Evolutionary conservation across 129 eudicot genomes (phyloP).

Genomic region (Rutidosis leptorrhynchoides): DNA sequence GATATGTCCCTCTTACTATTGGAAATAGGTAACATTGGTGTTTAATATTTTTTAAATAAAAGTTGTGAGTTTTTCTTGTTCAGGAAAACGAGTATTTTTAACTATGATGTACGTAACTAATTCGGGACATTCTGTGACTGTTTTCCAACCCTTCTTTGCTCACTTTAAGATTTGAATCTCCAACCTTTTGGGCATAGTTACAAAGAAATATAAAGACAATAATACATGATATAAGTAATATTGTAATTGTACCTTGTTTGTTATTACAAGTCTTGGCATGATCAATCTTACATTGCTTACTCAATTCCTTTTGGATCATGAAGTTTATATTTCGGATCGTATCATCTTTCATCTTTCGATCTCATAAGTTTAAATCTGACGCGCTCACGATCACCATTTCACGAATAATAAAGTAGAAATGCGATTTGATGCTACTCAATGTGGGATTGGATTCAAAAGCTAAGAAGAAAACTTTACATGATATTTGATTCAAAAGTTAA

Average conservation of each 20-base stretch:
- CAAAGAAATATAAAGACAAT: conserved; percentile 9
- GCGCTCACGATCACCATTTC: background rate
- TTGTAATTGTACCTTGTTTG: conserved; percentile 8
- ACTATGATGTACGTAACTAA: no score
- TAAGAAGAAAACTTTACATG: conserved; percentile 12
- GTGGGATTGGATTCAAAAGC: conserved; percentile 11
- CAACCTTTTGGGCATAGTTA: no score
- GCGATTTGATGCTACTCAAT: background rate
- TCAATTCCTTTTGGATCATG: conserved; percentile 5
- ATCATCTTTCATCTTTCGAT: background rate
- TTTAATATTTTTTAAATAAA: conserved; percentile 27
- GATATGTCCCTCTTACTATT: conserved; percentile 24
- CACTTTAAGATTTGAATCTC: no score
- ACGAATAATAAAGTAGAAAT: background rate
- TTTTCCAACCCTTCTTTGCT: no score
- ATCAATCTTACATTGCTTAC: background rate
- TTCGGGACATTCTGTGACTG: no score
- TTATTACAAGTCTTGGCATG: background rate
- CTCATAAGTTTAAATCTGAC: conserved; percentile 9
- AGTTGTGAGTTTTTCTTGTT: no score
- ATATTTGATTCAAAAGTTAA: conserved; percentile 15
- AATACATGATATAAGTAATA: background rate
- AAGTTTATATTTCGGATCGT: background rate
- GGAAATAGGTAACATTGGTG: conserved; percentile 21
- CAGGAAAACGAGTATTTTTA: no score